phyloP scores from a whole-genome alignment of 2,329 filamentous ascomycete genomes.

The Colletotrichum filicis region DNA sequence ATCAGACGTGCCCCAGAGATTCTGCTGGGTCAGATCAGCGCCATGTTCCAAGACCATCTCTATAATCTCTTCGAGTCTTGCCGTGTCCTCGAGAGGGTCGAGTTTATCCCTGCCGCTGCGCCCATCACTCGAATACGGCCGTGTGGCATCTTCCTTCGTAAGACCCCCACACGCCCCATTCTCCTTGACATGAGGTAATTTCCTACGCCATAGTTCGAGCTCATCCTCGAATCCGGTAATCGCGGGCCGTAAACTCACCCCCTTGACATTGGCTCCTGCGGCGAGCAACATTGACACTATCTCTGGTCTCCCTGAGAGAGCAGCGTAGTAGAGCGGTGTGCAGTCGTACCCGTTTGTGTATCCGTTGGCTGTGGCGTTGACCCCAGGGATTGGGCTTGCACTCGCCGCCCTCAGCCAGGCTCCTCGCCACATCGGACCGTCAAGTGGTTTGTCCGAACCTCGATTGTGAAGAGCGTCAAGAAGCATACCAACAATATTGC shows the following conservation, averaged over 20 bases:
- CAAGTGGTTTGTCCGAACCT: not conserved
- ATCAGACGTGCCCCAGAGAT: not conserved
- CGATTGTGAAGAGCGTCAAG: conserved; percentile 10
- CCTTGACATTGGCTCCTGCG: conserved; percentile 37
- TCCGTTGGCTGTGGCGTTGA: not conserved
- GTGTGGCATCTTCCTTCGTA: not conserved
- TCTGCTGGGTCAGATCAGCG: conserved; percentile 18
- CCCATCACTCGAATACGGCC: not conserved
- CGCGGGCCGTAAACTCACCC: conserved; percentile 32
- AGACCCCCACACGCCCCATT: not conserved
- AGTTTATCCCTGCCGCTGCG: not conserved
- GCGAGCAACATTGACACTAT: conserved; percentile 41
- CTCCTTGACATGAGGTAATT: not conserved
- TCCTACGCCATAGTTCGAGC: not conserved
- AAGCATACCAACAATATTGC: conserved; percentile 47
- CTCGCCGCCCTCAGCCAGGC: not conserved
- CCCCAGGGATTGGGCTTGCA: not conserved
- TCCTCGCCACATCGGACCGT: not conserved
- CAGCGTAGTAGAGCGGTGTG: conserved; percentile 41
- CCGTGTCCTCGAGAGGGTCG: not conserved
- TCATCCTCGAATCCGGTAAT: conserved; percentile 36
- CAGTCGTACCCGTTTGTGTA: not conserved
- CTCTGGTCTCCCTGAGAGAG: conserved; percentile 39
- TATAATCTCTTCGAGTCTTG: conserved; percentile 39
- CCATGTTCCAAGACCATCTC: conserved; percentile 37